Base-by-base conservation (phyloP, 345 rosid species). In the Euphorbia peplus region DNA sequence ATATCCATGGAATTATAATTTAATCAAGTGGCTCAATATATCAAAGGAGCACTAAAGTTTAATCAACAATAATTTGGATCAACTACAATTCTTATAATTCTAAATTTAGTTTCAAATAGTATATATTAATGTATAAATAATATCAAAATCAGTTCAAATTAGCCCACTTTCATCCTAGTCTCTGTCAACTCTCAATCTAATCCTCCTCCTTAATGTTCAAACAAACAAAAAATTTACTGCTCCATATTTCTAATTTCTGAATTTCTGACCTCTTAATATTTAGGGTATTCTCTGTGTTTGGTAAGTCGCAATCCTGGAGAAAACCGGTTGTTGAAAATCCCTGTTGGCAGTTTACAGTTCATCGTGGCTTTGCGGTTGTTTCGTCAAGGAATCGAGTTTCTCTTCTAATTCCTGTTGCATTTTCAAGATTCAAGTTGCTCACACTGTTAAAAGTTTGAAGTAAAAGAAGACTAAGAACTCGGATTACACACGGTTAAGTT, bases 381-480 rank as follows among this genome's bases (percentile, higher is more conserved):
- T 80, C 79, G 80, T 87, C 88, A 85, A 71, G 79, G 65, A 55
- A 16, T 87, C 91, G 30, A 90, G 88, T 81, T 88, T 93, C 56
- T 83, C 67, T 76, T 86, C 83, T 66, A 93, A 80, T 56, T 88
- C 98, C 98, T 93, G 73, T 55, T 35, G 39, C 44, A 16, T 29
- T 19, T 13, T 37, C 16, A 41, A 44, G 21, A 48, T 9, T 24
- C n/a, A n/a, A n/a, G n/a, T n/a, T n/a, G n/a, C n/a, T n/a, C n/a
- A n/a, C n/a, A n/a, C 18, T 1, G 24, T 14, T 51, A 32, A 13
- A n/a, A 54, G 13, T 32, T 25, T 22, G 19, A 15, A 2, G 53
- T 15, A 60, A 25, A 59, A 52, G 35, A 44, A 52, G 39, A 32
- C 51, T 12, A 60, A n/a, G 11, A 8, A 21, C 25, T 15, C 24